These are phyloP conservation scores for Chytridium lagenaria DNA, from an alignment of 371 early-diverging fungal genomes.

Conservation along the genomic window DNA sequence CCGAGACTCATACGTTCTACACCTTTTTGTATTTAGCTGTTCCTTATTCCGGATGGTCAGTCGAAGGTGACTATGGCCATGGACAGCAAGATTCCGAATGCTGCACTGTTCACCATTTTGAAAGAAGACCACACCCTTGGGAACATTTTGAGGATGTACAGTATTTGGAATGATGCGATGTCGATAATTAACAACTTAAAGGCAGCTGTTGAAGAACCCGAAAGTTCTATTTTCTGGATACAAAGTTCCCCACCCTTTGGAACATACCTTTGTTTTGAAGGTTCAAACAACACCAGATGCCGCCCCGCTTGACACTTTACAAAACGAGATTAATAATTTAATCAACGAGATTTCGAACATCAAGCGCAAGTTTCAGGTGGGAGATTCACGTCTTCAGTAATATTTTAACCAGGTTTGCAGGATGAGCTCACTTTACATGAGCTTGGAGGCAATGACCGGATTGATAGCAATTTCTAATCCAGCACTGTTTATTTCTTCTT, in stretches of 20 bases:
- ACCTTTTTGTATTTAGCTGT: conserved; percentile 57
- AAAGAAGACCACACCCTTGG: conserved; percentile 98
- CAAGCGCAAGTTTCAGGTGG: conserved; percentile 78
- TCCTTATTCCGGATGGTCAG: conserved; percentile 90
- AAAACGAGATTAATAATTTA: conserved; percentile 77
- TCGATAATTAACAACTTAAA: no score
- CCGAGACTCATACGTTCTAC: not conserved
- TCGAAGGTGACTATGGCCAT: conserved; percentile 88
- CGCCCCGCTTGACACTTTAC: conserved; percentile 78
- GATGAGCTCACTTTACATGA: conserved; percentile 51
- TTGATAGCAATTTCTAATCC: conserved; percentile 23
- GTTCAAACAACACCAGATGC: conserved; percentile 91
- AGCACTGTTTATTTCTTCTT: conserved; percentile 10
- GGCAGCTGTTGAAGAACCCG: conserved; percentile 89
- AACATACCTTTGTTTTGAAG: conserved; percentile 89
- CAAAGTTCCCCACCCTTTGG: conserved; percentile 98
- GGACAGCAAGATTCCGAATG: conserved; percentile 94
- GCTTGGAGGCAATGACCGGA: conserved; percentile 32
- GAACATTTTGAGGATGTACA: conserved; percentile 89
- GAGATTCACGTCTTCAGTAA: no score
- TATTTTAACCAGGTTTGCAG: no score
- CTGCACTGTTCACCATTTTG: conserved; percentile 89
- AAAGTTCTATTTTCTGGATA: conserved; percentile 96
- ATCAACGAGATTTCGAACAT: conserved; percentile 82
- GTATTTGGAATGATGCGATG: no score